A percentile compares a stretch with the other conserved stretches of the same genome.
phyloP scores from a whole-genome alignment of 2,329 filamentous ascomycete genomes.

The Penicillium sp. region DNA sequence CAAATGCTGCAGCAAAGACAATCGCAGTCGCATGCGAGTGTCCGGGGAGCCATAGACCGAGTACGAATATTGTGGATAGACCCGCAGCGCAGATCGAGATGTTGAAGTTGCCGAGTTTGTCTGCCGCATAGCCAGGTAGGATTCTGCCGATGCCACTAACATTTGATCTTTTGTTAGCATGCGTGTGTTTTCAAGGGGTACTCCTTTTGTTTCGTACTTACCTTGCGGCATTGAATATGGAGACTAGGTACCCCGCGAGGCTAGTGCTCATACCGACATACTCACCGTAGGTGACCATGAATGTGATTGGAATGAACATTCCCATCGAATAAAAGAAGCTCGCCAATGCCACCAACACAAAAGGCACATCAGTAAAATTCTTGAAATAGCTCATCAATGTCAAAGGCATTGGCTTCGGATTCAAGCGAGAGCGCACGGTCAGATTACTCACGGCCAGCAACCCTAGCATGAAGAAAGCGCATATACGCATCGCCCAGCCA shows the following conservation, averaged over 20 bases:
- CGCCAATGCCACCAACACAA: not conserved
- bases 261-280: conserved; percentile 3
- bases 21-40: conserved; percentile 21
- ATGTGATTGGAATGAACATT: conserved; percentile 6
- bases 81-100: conserved; percentile 21
- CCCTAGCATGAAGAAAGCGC: conserved; percentile 64
- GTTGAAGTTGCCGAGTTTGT: conserved; percentile 28
- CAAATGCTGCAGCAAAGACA: conserved; percentile 28
- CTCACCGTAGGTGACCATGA: not conserved
- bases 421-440: conserved; percentile 53
- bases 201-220: not conserved
- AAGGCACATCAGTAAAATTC: not conserved
- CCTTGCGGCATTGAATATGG: conserved; percentile 28
- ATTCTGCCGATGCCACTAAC: conserved; percentile 24
- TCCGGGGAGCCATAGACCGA: conserved; percentile 24
- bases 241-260: conserved; percentile 16
- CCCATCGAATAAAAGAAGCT: conserved; percentile 1
- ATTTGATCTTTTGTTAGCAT: not conserved
- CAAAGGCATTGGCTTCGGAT: conserved; percentile 25
- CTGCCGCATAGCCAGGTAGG: conserved; percentile 21
- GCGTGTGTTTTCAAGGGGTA: not conserved
- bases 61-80: conserved; percentile 17
- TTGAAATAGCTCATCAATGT: not conserved
- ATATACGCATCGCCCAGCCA: conserved; percentile 60
- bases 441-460: conserved; percentile 57